These are phyloP conservation scores for Podila verticillata DNA, from an alignment of 192 early-diverging fungal genomes.

Conservation along the genomic window DNA sequence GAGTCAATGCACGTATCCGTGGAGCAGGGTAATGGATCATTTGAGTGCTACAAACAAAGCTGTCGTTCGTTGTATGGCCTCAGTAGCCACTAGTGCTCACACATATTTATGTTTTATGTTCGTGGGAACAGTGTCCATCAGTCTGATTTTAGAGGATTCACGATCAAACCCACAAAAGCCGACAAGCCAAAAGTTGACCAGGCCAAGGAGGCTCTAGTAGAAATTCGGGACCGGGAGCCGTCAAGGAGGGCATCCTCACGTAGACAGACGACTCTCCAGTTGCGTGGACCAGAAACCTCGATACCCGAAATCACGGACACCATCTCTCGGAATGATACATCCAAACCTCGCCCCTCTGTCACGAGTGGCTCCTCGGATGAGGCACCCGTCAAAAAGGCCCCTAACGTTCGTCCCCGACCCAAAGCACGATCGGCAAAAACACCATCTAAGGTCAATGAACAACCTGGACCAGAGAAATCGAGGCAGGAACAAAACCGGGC, in stretches of 20 bases:
- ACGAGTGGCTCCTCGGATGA: too few relatives aligned
- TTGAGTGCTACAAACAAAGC: background rate
- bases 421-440: background rate
- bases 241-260: too few relatives aligned
- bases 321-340: too few relatives aligned
- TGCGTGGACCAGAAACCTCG: too few relatives aligned
- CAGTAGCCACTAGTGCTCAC: background rate
- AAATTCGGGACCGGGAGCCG: background rate
- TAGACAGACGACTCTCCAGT: too few relatives aligned
- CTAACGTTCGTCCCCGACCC: too few relatives aligned
- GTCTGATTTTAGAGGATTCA: slow-evolving; percentile 28
- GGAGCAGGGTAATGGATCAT: slow-evolving; percentile 30
- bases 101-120: background rate
- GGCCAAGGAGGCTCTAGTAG: background rate
- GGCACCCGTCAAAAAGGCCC: too few relatives aligned
- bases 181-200: background rate
- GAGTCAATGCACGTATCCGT: slow-evolving; percentile 20
- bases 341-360: too few relatives aligned
- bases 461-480: background rate
- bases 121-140: slow-evolving; percentile 11
- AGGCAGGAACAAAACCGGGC: background rate
- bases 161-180: slow-evolving; percentile 10
- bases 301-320: too few relatives aligned
- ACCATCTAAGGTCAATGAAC: background rate
- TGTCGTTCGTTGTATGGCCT: background rate